A percentile compares a stretch with the other conserved stretches of the same genome.
Conservation (phyloP, 2,329 filamentous ascomycete genomes). For the Lasiodiplodia hormozganensis region DNA sequence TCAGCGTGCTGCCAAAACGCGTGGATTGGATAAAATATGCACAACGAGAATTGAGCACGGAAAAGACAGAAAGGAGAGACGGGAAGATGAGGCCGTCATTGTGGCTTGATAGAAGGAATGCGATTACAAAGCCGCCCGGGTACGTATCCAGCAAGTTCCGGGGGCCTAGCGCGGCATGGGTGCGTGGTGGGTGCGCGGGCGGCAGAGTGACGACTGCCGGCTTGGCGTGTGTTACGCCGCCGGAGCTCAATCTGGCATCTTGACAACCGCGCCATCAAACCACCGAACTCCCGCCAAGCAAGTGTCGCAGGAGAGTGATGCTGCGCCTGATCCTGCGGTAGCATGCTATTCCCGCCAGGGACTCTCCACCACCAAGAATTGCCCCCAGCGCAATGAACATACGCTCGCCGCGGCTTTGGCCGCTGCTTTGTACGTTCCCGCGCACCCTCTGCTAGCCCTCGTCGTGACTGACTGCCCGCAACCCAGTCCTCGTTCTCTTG, state of each 20-base stretch:
- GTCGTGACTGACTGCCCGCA: not conserved
- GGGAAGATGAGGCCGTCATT: not conserved
- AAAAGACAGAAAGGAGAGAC: not conserved
- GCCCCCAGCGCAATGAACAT: slow-evolving; percentile 25
- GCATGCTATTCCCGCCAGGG: slow-evolving; percentile 11
- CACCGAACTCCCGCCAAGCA: not conserved
- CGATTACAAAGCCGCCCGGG: slow-evolving; percentile 22
- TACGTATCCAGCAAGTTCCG: not conserved
- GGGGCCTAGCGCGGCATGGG: not conserved
- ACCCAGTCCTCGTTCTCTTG: slow-evolving; percentile 43
- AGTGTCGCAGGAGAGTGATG: slow-evolving; percentile 23
- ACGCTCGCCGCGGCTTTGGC: slow-evolving; percentile 28
- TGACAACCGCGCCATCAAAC: slow-evolving; percentile 16
- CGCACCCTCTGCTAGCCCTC: not conserved
- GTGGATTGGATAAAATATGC: not conserved
- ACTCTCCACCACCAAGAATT: not conserved
- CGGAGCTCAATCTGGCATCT: slow-evolving; percentile 26
- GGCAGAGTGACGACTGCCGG: slow-evolving; percentile 11
- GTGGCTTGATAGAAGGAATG: slow-evolving; percentile 14
- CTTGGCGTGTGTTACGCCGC: slow-evolving; percentile 6
- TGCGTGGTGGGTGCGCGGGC: not conserved
- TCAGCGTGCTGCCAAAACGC: not conserved
- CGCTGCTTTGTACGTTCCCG: slow-evolving; percentile 27
- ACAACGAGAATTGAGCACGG: not conserved
- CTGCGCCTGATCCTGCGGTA: slow-evolving; percentile 2